Evolutionary conservation across 2,329 filamentous ascomycete genomes (phyloP).

Genomic region (Colletotrichum tanaceti): DNA sequence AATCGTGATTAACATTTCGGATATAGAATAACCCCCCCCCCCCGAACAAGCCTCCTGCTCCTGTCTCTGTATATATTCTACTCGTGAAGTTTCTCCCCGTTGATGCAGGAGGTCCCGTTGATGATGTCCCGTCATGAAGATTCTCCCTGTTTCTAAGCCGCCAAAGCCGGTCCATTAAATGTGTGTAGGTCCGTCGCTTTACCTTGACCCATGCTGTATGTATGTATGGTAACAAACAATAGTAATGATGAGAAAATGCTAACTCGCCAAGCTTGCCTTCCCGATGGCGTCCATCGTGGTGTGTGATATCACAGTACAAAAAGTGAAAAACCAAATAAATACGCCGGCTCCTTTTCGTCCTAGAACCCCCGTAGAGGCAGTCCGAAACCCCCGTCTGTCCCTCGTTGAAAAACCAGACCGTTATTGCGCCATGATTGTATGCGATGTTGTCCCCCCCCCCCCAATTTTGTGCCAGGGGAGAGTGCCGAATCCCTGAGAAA

Average conservation of each 20-base stretch:
- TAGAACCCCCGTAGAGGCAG: conserved; percentile 28
- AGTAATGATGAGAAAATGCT: not conserved
- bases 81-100: too few relatives aligned
- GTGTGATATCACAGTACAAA: conserved; percentile 15
- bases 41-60: not conserved
- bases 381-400: conserved; percentile 1
- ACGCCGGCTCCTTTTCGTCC: conserved; percentile 18
- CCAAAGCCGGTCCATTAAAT: not conserved
- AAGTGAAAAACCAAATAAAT: not conserved
- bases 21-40: too few relatives aligned
- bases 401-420: not conserved
- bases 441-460: not conserved
- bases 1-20: not conserved
- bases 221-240: not conserved
- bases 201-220: conserved; percentile 2
- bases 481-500: conserved; percentile 1
- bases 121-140: not conserved
- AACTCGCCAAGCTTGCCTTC: not conserved
- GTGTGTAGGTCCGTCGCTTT: not conserved
- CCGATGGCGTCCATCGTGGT: conserved; percentile 4
- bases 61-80: not conserved
- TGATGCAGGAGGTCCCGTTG: too few relatives aligned
- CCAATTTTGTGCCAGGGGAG: not conserved
- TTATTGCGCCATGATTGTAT: conserved; percentile 22
- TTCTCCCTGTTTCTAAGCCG: not conserved